These are phyloP conservation scores for Pelargonium citronellum DNA, from an alignment of 441 rosid genomes.

Conservation along the genomic window DNA sequence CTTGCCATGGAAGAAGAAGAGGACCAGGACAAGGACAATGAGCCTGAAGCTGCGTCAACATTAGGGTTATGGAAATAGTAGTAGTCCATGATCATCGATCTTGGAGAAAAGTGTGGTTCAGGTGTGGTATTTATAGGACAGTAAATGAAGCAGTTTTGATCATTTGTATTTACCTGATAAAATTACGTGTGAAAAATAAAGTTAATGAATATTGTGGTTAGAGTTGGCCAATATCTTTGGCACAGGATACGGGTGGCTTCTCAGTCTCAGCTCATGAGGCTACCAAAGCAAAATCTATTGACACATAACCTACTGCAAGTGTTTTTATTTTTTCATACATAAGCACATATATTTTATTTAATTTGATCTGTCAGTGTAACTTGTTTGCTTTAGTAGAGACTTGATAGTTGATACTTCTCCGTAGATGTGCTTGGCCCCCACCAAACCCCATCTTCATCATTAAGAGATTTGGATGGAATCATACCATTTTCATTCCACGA, in stretches of 20 bases:
- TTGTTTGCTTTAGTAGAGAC: background rate
- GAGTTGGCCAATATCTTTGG: conserved; percentile 36
- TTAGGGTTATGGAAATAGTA: conserved; percentile 20
- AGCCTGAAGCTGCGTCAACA: conserved; percentile 20
- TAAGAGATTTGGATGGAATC: no score
- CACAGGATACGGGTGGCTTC: conserved; percentile 45
- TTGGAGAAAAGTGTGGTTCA: background rate
- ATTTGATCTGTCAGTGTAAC: background rate
- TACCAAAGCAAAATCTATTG: conserved; percentile 21
- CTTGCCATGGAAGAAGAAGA: conserved; percentile 32
- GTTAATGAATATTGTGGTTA: conserved; percentile 25
- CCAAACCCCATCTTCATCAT: background rate
- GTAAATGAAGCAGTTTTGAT: background rate
- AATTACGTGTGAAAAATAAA: background rate
- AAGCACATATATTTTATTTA: background rate
- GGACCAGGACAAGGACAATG: background rate
- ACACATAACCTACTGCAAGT: conserved; percentile 22
- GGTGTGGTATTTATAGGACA: conserved; percentile 1
- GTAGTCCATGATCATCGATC: conserved; percentile 27
- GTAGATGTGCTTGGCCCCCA: no score
- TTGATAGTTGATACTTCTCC: background rate
- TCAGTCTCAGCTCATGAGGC: conserved; percentile 11
- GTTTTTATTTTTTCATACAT: conserved; percentile 7
- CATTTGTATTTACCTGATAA: no score
- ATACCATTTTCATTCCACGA: no score